Conservation (phyloP, 108 stramenopile species). For the Cyclotella cryptica region DNA sequence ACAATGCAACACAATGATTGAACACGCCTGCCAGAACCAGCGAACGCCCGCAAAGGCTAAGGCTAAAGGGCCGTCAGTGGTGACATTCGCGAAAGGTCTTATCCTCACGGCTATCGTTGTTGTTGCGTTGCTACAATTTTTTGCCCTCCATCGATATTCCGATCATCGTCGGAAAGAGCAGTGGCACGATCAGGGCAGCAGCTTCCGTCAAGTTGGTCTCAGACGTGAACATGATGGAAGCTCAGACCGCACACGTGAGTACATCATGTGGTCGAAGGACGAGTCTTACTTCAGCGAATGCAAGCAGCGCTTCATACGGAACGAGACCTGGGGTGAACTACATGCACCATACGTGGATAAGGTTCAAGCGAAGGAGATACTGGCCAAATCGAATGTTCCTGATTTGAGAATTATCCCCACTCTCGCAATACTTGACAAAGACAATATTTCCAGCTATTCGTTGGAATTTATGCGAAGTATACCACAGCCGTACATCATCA, state of each 20-base stretch:
- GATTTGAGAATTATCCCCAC: conserved; percentile 19
- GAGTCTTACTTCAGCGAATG: conserved; percentile 20
- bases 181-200: not conserved
- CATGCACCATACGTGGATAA: conserved; percentile 29
- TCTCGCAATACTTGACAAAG: conserved; percentile 8
- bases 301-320: not conserved
- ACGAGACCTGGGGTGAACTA: conserved; percentile 24
- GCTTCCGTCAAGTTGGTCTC: not conserved
- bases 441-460: conserved; percentile 9
- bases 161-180: not conserved
- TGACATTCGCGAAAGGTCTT: not conserved
- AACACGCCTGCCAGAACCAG: not conserved
- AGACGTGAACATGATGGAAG: not conserved
- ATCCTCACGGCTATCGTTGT: not conserved
- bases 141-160: not conserved
- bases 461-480: conserved; percentile 22
- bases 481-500: conserved; percentile 28
- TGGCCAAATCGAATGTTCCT: conserved; percentile 7
- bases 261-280: conserved; percentile 28
- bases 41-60: not conserved
- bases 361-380: conserved; percentile 17
- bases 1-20: conserved; percentile 1
- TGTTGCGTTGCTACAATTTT: conserved; percentile 5
- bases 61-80: not conserved
- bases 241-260: not conserved